These are phyloP conservation scores for Rhodotorula sp. DNA, from an alignment of 1,284 basidiomycete genomes.

Conservation along the genomic window DNA sequence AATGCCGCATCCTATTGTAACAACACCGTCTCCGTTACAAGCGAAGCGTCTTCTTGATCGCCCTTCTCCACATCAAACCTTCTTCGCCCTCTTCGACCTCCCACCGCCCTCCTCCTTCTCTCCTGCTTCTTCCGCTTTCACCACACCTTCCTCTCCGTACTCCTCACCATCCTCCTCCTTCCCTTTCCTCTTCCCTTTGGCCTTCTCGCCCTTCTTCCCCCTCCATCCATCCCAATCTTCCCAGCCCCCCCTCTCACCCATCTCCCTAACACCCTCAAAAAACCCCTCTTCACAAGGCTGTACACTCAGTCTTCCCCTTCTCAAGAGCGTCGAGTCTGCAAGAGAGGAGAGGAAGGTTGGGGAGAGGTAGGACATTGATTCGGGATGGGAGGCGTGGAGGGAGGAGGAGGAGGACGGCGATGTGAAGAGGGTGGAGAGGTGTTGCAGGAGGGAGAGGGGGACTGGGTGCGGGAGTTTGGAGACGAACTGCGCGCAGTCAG, in stretches of 20 bases:
- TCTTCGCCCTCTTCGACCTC: background rate
- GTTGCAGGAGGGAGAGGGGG: conserved; percentile 71
- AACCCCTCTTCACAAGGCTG: conserved; percentile 72
- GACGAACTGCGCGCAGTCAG: conserved; percentile 59
- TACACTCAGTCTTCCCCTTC: conserved; percentile 79
- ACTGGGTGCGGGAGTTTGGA: conserved; percentile 68
- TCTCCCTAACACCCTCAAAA: conserved; percentile 64
- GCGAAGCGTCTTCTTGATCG: too few relatives aligned
- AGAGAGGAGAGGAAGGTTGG: conserved; percentile 58
- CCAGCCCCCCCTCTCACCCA: conserved; percentile 69
- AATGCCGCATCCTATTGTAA: too few relatives aligned
- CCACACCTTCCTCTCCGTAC: background rate
- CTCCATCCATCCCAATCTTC: conserved; percentile 42
- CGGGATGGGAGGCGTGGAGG: conserved; percentile 66
- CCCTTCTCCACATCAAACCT: background rate
- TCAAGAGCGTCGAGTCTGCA: conserved; percentile 77
- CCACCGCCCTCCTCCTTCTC: too few relatives aligned
- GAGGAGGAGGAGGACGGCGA: conserved; percentile 62
- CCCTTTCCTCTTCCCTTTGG: background rate
- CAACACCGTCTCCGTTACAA: too few relatives aligned
- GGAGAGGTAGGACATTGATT: conserved; percentile 68
- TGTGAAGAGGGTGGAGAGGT: conserved; percentile 55
- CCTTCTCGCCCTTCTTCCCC: background rate
- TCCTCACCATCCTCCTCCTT: background rate
- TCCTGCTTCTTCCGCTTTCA: too few relatives aligned